Percentiles rank a stretch among this genome's conserved stretches.
Conservation (phyloP, 768 basidiomycete species). For the Obba rivulosa region DNA sequence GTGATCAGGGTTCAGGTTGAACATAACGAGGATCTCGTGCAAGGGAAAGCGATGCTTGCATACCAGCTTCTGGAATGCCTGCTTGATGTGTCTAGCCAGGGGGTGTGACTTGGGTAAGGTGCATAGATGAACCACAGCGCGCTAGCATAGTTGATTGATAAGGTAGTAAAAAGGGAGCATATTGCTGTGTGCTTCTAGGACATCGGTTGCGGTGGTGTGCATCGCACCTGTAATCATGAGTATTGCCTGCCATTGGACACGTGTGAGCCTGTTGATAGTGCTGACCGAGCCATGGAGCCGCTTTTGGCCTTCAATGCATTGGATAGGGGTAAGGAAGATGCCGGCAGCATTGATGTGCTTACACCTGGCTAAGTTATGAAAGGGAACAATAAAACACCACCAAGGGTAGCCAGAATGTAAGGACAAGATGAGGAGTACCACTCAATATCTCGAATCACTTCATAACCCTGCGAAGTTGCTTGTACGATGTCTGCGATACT, state of each 20-base stretch:
- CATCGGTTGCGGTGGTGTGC: conserved; percentile 17
- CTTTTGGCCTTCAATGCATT: neutral
- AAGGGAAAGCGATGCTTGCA: conserved; percentile 16
- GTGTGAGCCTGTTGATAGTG: conserved; percentile 7
- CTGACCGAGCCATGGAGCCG: conserved; percentile 1
- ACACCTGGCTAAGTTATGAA: no score
- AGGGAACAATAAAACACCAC: no score
- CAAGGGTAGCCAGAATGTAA: no score
- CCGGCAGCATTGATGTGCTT: no score
- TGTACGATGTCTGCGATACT: no score
- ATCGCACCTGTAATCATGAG: conserved; percentile 19
- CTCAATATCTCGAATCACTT: no score
- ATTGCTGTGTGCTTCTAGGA: conserved; percentile 15
- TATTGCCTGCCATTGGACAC: conserved; percentile 18
- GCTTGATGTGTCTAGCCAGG: conserved; percentile 3
- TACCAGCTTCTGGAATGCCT: conserved; percentile 1
- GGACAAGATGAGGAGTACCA: no score
- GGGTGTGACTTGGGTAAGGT: conserved; percentile 19
- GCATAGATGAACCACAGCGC: conserved; percentile 10
- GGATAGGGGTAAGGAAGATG: conserved; percentile 1
- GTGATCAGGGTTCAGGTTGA: conserved; percentile 6
- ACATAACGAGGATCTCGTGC: conserved; percentile 17
- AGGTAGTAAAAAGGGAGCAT: conserved; percentile 14
- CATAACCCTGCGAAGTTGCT: no score
- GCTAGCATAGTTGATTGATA: conserved; percentile 9